These are phyloP conservation scores for Aspergillus tamarii DNA, from an alignment of 2,329 filamentous ascomycete genomes.

Conservation along the genomic window DNA sequence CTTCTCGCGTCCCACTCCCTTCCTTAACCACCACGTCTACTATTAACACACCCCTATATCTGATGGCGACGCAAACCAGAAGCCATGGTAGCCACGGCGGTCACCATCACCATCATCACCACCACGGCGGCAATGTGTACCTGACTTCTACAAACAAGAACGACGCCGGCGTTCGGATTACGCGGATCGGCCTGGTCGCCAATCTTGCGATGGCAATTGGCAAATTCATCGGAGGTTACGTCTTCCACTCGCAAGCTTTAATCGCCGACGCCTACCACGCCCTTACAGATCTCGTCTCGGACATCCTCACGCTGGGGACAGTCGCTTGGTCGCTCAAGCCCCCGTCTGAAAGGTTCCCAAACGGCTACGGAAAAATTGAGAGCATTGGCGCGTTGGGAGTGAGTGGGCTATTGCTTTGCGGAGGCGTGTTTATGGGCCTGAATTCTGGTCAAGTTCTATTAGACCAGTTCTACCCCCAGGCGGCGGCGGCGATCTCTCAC, in stretches of 20 bases:
- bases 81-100: constrained; percentile 52
- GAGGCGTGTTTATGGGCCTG: constrained; percentile 89
- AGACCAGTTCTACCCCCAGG: constrained; percentile 71
- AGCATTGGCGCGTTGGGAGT: constrained; percentile 92
- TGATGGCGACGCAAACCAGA: constrained; percentile 51
- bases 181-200: constrained; percentile 81
- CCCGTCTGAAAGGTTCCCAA: constrained; percentile 80
- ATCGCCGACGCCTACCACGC: constrained; percentile 94
- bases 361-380: constrained; percentile 97
- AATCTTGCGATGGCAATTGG: constrained; percentile 93
- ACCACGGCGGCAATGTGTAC: constrained; percentile 84
- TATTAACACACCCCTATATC: constrained; percentile 33
- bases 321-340: constrained; percentile 91
- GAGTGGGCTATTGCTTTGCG: constrained; percentile 84
- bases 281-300: constrained; percentile 90
- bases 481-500: constrained; percentile 54
- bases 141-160: constrained; percentile 81
- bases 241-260: constrained; percentile 93
- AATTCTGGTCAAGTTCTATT: constrained; percentile 72
- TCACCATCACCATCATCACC: constrained; percentile 67
- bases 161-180: constrained; percentile 93
- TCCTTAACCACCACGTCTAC: constrained; percentile 21
- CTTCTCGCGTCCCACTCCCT: constrained; percentile 18
- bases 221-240: constrained; percentile 89
- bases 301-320: constrained; percentile 90